Percentiles rank a stretch among this genome's conserved stretches.
phyloP scores from a whole-genome alignment of 306 rosid genomes.

The Ormosia semicastrata region DNA sequence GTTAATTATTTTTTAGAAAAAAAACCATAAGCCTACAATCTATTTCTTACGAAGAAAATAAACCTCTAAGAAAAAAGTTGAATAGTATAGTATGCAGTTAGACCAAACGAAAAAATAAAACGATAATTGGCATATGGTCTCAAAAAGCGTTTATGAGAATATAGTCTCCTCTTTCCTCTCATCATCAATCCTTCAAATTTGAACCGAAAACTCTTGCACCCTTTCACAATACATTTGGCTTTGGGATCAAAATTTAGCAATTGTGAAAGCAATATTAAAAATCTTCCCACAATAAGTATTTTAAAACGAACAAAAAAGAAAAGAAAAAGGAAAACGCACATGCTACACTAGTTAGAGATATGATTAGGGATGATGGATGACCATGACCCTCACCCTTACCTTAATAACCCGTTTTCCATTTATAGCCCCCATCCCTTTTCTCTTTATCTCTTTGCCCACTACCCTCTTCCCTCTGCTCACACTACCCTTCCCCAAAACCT shows the following conservation, averaged over 20 bases:
- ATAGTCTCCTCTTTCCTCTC: neutral
- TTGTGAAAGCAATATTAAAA: neutral
- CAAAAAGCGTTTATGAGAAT: no score
- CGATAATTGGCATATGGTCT: no score
- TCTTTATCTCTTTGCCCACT: neutral
- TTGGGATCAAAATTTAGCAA: neutral
- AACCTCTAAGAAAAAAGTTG: no score
- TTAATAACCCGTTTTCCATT: conserved; percentile 23
- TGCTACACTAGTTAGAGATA: conserved; percentile 29
- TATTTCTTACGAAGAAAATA: no score
- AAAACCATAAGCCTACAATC: no score
- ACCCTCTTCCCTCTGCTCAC: neutral
- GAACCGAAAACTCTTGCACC: neutral
- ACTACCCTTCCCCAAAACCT: neutral
- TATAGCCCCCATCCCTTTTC: conserved; percentile 2
- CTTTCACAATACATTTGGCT: neutral
- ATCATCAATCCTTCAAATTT: neutral
- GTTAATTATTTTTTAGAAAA: no score
- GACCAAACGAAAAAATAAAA: no score
- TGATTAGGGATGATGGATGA: neutral
- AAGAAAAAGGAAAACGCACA: neutral
- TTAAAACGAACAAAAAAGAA: neutral
- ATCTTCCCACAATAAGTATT: neutral
- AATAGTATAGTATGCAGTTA: no score
- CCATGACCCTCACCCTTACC: neutral